phyloP scores from a whole-genome alignment of 495 filamentous ascomycete genomes.

The Cudoniella acicularis region DNA sequence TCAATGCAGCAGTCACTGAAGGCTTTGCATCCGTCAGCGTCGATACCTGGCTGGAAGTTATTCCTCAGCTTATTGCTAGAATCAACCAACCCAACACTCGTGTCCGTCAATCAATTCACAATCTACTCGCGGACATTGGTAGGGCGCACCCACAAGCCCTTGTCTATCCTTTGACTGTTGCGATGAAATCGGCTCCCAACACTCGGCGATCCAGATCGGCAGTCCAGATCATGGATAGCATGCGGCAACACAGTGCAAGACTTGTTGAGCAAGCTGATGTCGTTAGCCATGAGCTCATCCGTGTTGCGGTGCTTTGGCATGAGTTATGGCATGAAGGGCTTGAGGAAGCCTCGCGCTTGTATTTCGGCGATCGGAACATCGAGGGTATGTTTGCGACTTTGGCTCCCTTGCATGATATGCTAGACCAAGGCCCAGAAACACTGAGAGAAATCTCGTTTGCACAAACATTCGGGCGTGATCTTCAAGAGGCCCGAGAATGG shows the following conservation, averaged over 20 bases:
- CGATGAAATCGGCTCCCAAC: constrained; percentile 83
- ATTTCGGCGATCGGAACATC: constrained; percentile 92
- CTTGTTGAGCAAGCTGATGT: constrained; percentile 93
- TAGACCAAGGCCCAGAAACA: constrained; percentile 86
- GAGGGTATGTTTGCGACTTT: constrained; percentile 95
- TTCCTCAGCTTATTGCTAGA: constrained; percentile 92
- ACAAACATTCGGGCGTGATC: constrained; percentile 94
- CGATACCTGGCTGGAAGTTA: constrained; percentile 97
- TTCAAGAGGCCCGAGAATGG: constrained; percentile 92
- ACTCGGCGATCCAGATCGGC: constrained; percentile 79
- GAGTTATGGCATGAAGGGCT: constrained; percentile 99
- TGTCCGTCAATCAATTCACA: constrained; percentile 85
- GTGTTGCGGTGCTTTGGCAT: constrained; percentile 96
- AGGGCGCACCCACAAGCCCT: constrained; percentile 93
- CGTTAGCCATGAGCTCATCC: constrained; percentile 91
- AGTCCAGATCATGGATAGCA: constrained; percentile 90
- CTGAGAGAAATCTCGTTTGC: constrained; percentile 94
- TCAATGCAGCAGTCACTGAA: constrained; percentile 81
- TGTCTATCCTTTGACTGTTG: constrained; percentile 98
- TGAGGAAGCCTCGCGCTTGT: constrained; percentile 89
- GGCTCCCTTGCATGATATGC: constrained; percentile 83
- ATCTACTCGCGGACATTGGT: constrained; percentile 85
- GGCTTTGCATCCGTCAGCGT: constrained; percentile 88
- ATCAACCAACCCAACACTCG: constrained; percentile 91
- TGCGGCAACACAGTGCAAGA: constrained; percentile 91